These are phyloP conservation scores for Testicularia cyperi DNA, from an alignment of 1,284 basidiomycete species.

Conservation along the genomic window DNA sequence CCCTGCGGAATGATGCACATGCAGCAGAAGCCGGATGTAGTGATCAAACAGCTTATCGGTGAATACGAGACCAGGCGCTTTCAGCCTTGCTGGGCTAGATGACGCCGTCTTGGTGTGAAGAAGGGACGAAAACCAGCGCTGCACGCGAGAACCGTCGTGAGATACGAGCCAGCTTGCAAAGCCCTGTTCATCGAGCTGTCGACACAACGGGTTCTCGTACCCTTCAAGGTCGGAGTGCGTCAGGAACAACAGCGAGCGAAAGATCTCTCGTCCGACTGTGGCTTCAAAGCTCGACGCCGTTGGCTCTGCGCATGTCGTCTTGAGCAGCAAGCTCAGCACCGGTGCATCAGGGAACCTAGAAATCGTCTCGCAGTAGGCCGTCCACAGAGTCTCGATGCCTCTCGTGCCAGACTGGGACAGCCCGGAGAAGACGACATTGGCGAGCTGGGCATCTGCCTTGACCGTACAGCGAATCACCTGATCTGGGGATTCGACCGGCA, in stretches of 20 bases:
- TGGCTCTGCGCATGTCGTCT: slow-evolving; percentile 6
- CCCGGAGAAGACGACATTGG: slow-evolving; percentile 28
- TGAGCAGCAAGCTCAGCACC: slow-evolving; percentile 23
- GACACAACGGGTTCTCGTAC: slow-evolving; percentile 8
- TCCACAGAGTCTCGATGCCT: slow-evolving; percentile 19
- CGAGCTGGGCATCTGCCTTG: too few relatives aligned
- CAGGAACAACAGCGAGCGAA: slow-evolving; percentile 16
- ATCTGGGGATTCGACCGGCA: too few relatives aligned
- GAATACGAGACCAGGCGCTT: slow-evolving; percentile 9
- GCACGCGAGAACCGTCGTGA: slow-evolving; percentile 14
- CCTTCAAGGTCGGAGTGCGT: slow-evolving; percentile 21
- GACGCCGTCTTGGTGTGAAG: slow-evolving; percentile 2
- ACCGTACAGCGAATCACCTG: too few relatives aligned
- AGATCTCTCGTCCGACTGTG: slow-evolving; percentile 10
- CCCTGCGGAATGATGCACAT: slow-evolving; percentile 17
- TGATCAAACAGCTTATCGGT: slow-evolving; percentile 23
- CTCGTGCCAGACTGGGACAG: slow-evolving; percentile 7
- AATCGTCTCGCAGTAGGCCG: slow-evolving; percentile 19
- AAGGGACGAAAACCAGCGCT: slow-evolving; percentile 25
- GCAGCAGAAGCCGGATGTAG: slow-evolving; percentile 21
- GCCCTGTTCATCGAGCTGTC: slow-evolving; percentile 6
- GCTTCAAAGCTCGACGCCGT: slow-evolving; percentile 2
- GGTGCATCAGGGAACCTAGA: slow-evolving; percentile 21
- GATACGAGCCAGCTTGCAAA: slow-evolving; percentile 21
- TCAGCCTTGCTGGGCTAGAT: too few relatives aligned